These are phyloP conservation scores for Colletotrichum tropicicola DNA, from an alignment of 2,329 filamentous ascomycete species.

Conservation along the genomic window DNA sequence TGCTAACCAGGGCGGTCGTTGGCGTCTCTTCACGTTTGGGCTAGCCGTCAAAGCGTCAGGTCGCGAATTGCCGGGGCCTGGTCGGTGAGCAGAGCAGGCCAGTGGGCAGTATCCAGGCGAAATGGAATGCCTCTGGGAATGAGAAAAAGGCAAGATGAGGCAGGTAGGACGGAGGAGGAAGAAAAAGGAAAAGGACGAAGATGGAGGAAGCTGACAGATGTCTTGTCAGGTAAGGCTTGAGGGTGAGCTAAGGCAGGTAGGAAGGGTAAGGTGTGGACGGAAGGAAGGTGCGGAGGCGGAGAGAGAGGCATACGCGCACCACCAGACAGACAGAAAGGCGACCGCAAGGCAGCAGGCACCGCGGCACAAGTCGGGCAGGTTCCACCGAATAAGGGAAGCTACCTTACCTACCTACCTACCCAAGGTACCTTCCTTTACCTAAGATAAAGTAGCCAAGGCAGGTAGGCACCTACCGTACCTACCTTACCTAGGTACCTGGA, in stretches of 20 bases:
- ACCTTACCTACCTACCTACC: neutral
- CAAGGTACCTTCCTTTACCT: no score
- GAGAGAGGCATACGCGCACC: conserved; percentile 9
- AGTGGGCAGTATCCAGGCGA: neutral
- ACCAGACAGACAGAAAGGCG: neutral
- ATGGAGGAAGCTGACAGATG: conserved; percentile 3
- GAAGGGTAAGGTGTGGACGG: neutral
- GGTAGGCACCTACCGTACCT: no score
- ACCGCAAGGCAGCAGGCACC: neutral
- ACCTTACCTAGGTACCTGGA: neutral
- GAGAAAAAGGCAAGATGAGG: neutral
- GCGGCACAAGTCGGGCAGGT: neutral
- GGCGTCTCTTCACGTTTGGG: conserved; percentile 15
- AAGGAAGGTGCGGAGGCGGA: neutral
- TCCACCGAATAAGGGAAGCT: neutral
- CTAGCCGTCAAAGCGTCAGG: conserved; percentile 15
- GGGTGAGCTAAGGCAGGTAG: neutral
- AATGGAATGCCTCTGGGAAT: neutral
- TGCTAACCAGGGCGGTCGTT: conserved; percentile 22
- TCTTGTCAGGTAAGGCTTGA: neutral
- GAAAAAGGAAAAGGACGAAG: neutral
- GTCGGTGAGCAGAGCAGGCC: neutral
- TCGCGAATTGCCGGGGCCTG: neutral
- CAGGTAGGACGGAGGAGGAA: neutral
- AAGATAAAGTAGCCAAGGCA: no score